Evolutionary conservation across 1,284 basidiomycete genomes (phyloP).

Genomic region (Schizophyllum commune): DNA sequence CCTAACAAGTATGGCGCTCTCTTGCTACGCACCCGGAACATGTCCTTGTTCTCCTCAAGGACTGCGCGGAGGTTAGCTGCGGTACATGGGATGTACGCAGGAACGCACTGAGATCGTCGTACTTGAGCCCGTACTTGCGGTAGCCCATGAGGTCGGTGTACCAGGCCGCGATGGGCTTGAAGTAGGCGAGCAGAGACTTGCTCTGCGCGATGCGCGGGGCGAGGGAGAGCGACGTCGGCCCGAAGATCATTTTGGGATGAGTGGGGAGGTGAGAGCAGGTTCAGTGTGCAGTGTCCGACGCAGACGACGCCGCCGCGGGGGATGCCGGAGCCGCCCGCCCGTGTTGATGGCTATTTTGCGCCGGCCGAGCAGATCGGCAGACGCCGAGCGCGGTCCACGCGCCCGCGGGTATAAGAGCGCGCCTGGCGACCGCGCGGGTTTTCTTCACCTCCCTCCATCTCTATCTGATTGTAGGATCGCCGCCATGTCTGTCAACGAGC

Average conservation of each 20-base stretch:
- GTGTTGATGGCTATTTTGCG: neutral
- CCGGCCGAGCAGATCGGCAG: neutral
- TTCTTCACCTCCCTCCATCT: conserved; percentile 16
- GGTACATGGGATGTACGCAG: neutral
- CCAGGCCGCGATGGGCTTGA: conserved; percentile 80
- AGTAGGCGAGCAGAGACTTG: conserved; percentile 53
- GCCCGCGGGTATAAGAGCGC: conserved; percentile 10
- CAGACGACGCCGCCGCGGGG: neutral
- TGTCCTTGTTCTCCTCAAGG: conserved; percentile 78
- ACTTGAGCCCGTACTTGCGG: conserved; percentile 85
- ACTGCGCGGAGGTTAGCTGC: conserved; percentile 37
- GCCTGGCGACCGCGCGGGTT: conserved; percentile 22
- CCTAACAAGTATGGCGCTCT: neutral
- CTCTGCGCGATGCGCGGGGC: conserved; percentile 72
- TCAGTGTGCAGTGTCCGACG: conserved; percentile 8
- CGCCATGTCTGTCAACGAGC: conserved; percentile 59
- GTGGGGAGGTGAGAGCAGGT: conserved; percentile 1
- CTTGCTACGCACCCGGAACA: conserved; percentile 63
- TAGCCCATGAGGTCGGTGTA: conserved; percentile 83
- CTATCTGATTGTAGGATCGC: conserved; percentile 2
- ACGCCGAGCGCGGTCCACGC: neutral
- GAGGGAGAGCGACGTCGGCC: conserved; percentile 72
- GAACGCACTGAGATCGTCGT: conserved; percentile 86
- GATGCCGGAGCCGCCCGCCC: conserved; percentile 1
- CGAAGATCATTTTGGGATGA: conserved; percentile 37